phyloP scores from a whole-genome alignment of 106 monocot species.

The Gastrodia elata region DNA sequence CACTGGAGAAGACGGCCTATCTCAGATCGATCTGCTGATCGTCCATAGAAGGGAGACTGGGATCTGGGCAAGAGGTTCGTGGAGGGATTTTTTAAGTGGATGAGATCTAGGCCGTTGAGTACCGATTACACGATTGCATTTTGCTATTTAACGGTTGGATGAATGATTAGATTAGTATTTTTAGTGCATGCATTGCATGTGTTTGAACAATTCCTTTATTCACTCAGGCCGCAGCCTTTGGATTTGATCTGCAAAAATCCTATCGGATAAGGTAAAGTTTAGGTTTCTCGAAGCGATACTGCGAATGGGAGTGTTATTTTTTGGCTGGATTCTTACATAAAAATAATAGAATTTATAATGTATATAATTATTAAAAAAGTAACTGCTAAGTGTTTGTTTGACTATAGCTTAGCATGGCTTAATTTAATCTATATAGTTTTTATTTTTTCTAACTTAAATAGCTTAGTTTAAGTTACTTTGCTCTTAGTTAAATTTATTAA shows the following conservation, averaged over 20 bases:
- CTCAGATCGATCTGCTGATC: slow-evolving; percentile 4
- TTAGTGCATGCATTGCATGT: not conserved
- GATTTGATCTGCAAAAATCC: not conserved
- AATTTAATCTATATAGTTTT: no score
- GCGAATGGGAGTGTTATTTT: no score
- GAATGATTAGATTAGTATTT: not conserved
- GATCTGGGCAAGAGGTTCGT: not conserved
- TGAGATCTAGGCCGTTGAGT: not conserved
- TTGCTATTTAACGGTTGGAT: not conserved
- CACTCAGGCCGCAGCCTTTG: not conserved
- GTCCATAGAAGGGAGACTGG: not conserved
- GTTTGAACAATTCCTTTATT: not conserved
- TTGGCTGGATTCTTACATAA: no score
- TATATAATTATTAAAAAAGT: no score
- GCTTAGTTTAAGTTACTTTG: no score
- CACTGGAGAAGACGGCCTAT: not conserved
- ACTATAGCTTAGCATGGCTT: no score
- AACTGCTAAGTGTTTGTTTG: no score
- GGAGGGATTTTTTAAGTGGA: not conserved
- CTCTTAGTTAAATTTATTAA: no score
- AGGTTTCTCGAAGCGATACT: no score
- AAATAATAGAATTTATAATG: no score
- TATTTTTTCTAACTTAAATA: no score
- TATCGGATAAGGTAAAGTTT: slow-evolving; percentile 2
- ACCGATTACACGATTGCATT: not conserved